Evolutionary conservation across 2,329 filamentous ascomycete species (phyloP).

Genomic region (Aschersonia sp.): DNA sequence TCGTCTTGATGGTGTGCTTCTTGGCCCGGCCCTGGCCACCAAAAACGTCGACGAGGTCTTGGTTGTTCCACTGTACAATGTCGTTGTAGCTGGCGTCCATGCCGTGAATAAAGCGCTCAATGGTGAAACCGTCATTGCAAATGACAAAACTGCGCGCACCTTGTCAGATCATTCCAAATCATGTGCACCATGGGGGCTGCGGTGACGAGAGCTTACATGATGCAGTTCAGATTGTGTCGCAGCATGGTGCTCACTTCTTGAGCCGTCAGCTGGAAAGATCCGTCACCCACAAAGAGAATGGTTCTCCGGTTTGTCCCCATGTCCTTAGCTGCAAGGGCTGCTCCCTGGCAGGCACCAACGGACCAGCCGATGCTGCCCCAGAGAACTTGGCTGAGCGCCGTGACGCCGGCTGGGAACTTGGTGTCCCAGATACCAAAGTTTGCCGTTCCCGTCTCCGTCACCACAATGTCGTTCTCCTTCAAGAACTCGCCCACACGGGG

Average conservation of each 20-base stretch:
- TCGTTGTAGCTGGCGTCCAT: slow-evolving; percentile 72
- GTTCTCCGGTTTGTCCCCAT: slow-evolving; percentile 43
- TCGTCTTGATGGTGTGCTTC: slow-evolving; percentile 55
- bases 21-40: slow-evolving; percentile 45
- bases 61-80: slow-evolving; percentile 60
- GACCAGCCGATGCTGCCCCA: slow-evolving; percentile 54
- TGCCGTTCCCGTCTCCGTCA: slow-evolving; percentile 78
- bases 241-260: slow-evolving; percentile 81
- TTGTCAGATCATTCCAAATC: background rate
- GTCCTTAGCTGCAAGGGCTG: slow-evolving; percentile 62
- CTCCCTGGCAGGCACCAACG: slow-evolving; percentile 44
- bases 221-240: slow-evolving; percentile 56
- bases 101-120: slow-evolving; percentile 79
- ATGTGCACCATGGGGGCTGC: background rate
- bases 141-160: slow-evolving; percentile 49
- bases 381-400: slow-evolving; percentile 64
- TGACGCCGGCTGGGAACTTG: slow-evolving; percentile 63
- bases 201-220: slow-evolving; percentile 41
- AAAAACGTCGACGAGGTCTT: slow-evolving; percentile 52
- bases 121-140: slow-evolving; percentile 80
- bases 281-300: slow-evolving; percentile 80
- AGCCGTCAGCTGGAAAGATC: slow-evolving; percentile 70
- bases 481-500: slow-evolving; percentile 61
- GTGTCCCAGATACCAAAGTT: slow-evolving; percentile 86
- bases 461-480: slow-evolving; percentile 56